Conservation (phyloP, 2,329 filamentous ascomycete species). For the Drechslera avenae region DNA sequence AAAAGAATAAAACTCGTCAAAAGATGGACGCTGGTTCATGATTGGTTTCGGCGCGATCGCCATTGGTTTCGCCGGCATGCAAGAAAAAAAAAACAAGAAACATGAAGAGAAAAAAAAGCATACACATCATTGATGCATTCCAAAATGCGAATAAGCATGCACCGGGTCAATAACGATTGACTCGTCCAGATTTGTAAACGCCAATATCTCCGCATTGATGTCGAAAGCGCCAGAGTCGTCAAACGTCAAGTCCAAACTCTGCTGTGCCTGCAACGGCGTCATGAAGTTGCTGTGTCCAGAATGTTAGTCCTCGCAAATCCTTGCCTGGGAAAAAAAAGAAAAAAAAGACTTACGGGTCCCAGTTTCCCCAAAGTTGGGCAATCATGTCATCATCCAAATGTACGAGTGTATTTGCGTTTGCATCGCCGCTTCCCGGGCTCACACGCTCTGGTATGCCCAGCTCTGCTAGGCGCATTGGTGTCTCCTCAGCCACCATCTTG, state of each 20-base stretch:
- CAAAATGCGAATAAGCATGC: slow-evolving; percentile 22
- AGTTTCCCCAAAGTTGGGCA: slow-evolving; percentile 40
- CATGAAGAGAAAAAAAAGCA: no score
- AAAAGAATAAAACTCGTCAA: no score
- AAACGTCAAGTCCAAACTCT: slow-evolving; percentile 40
- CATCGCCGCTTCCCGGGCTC: neutral
- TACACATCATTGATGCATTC: slow-evolving; percentile 2
- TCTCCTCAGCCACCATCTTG: slow-evolving; percentile 44
- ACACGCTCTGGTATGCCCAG: slow-evolving; percentile 32
- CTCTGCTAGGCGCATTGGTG: slow-evolving; percentile 38
- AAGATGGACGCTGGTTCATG: no score
- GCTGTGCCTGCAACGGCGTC: slow-evolving; percentile 42
- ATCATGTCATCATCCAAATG: slow-evolving; percentile 37
- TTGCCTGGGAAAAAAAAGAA: no score
- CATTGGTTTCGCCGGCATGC: no score
- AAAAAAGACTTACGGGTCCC: slow-evolving; percentile 35
- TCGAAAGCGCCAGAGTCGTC: slow-evolving; percentile 42
- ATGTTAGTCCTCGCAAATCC: neutral
- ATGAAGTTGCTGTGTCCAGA: slow-evolving; percentile 32
- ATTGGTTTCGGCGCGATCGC: no score
- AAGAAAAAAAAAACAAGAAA: no score
- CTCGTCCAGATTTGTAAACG: slow-evolving; percentile 40
- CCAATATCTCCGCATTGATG: slow-evolving; percentile 36
- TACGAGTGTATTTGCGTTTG: slow-evolving; percentile 14
- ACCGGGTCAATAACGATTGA: slow-evolving; percentile 37